A percentile compares a stretch with the other conserved stretches of the same genome.
phyloP scores from a whole-genome alignment of 164 flowering plant genomes.

The Protea cynaroides region DNA sequence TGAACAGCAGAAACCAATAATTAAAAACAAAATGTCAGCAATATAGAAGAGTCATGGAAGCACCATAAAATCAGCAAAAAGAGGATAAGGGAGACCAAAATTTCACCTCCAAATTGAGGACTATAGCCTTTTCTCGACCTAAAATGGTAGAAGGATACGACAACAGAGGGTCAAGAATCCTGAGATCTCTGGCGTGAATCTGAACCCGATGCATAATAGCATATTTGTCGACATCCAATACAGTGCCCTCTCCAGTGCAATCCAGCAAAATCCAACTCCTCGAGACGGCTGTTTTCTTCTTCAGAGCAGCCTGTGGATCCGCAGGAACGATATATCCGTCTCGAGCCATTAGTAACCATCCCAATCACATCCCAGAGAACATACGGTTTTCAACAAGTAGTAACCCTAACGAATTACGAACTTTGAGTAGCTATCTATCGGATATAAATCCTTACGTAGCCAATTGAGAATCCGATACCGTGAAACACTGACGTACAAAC shows the following conservation, averaged over 20 bases:
- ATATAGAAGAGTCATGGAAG: neutral
- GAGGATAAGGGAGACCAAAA: neutral
- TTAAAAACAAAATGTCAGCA: neutral
- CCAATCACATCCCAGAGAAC: slow-evolving; percentile 9
- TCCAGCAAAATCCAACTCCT: slow-evolving; percentile 77
- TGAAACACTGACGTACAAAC: neutral
- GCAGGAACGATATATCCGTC: slow-evolving; percentile 45
- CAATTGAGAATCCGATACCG: neutral
- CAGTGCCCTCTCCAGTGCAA: slow-evolving; percentile 45
- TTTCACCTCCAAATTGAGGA: slow-evolving; percentile 80
- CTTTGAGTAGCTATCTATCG: neutral
- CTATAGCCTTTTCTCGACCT: slow-evolving; percentile 84
- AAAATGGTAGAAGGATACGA: slow-evolving; percentile 92
- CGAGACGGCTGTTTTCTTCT: slow-evolving; percentile 60
- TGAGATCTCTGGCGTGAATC: slow-evolving; percentile 88
- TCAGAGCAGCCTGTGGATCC: slow-evolving; percentile 44
- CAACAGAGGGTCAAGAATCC: slow-evolving; percentile 82
- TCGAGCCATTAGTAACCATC: slow-evolving; percentile 39
- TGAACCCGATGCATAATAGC: slow-evolving; percentile 85
- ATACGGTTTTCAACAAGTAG: neutral
- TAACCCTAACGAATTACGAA: neutral
- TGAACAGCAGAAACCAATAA: slow-evolving; percentile 22
- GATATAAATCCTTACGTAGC: neutral
- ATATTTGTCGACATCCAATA: slow-evolving; percentile 79
- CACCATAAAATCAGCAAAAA: neutral